Base-by-base conservation (phyloP, 129 eudicot species). In the Sambucus nigra region DNA sequence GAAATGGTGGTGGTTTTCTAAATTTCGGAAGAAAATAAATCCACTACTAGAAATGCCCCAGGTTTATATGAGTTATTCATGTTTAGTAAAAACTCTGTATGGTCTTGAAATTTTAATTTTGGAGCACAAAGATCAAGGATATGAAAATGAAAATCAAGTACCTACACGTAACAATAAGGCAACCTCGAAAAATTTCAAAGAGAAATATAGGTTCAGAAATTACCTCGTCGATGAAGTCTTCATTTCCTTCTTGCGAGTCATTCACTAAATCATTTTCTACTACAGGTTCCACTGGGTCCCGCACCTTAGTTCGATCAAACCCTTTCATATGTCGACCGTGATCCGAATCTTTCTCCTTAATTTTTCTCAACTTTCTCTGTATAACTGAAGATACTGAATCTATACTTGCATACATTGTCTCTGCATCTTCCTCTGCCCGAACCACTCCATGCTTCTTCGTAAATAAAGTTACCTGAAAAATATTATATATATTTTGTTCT, bases 241-340 rank as follows among this genome's bases (percentile, higher is more conserved):
- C 86, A 46, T 63, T 77, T 40, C 60, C 80, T 67, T 57, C 86
- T 40, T 77, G 67, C 52, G 83, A 55, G 47, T 47, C 59, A 25
- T 70, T 73, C 52, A 61, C 64, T 6, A 80, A 55, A 55, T 72
- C 88, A 50, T 70, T 77, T n/a, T 48, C 53, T 11, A 56, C 54
- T 17, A 50, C 8, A 5, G 62, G 25, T 8, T 25, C 63, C 42
- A 60, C 74, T 33, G 83, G 79, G 14, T 83, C 94, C 64, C 77
- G 64, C 42, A 66, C 58, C 53, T 75, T 78, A 1, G 54, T 70
- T 48, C 87, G 75, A 47, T 83, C 65, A 5, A 71, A 69, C 31
- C 96, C 94, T 64, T 83, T 87, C 89, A 80, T 74, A 71, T 80
- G 96, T 29, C 94, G 80, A 3, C 94, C 96, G 23, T 80, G 91